Evolutionary conservation across 768 basidiomycete species (phyloP).

Genomic region (Dioszegia aurantiaca): DNA sequence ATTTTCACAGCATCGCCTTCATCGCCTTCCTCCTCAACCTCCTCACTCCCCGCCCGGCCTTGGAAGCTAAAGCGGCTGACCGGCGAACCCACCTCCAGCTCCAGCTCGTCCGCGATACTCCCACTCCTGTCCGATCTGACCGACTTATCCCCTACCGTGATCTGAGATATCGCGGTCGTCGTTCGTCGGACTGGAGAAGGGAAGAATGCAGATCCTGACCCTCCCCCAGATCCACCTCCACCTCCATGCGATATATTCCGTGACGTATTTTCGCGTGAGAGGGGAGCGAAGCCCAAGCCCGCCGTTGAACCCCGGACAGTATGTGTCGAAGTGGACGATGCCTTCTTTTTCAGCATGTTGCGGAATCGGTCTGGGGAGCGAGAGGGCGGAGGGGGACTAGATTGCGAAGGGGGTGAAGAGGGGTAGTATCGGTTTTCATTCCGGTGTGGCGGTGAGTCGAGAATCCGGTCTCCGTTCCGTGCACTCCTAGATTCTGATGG

Average conservation of each 20-base stretch:
- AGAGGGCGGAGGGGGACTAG: background rate
- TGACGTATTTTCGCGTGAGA: background rate
- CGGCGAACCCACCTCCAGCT: background rate
- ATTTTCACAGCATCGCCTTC: constrained; percentile 2
- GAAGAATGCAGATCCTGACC: constrained; percentile 4
- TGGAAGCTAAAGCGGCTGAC: constrained; percentile 2
- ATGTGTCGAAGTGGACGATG: constrained; percentile 21
- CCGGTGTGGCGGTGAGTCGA: background rate
- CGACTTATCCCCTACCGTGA: constrained; percentile 11
- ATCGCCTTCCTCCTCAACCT: background rate
- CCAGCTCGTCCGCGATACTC: background rate
- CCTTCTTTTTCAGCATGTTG: constrained; percentile 28
- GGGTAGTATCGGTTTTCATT: background rate
- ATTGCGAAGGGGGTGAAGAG: background rate
- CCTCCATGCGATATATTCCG: background rate
- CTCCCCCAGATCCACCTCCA: too few relatives aligned
- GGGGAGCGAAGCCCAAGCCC: background rate
- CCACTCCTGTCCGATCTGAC: constrained; percentile 2
- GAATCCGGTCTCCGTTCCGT: background rate
- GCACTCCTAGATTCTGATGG: background rate
- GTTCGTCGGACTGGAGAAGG: constrained; percentile 9
- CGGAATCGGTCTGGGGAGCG: constrained; percentile 7
- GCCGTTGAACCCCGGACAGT: constrained; percentile 19
- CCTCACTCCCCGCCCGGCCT: background rate
- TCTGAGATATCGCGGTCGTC: constrained; percentile 10